These are phyloP conservation scores for Lodderomyces margitis DNA, from an alignment of 1,139 yeast species.

Conservation along the genomic window DNA sequence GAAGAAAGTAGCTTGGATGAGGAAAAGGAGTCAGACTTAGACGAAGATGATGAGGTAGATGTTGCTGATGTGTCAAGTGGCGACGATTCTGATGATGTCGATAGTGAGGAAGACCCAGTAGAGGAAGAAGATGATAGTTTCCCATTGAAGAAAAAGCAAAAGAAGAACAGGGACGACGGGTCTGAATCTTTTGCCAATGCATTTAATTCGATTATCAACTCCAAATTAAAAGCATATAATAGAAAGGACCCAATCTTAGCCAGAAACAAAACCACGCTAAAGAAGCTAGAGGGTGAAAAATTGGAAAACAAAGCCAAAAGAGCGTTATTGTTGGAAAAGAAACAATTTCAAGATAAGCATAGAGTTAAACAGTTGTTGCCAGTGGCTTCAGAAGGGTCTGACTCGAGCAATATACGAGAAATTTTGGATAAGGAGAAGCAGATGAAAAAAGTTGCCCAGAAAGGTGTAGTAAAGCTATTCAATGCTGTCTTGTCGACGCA, in stretches of 20 bases:
- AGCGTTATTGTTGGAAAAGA: conserved; percentile 69
- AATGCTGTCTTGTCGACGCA: conserved; percentile 90
- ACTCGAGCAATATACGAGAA: conserved; percentile 51
- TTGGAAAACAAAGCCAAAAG: conserved; percentile 82
- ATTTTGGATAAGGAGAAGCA: conserved; percentile 67
- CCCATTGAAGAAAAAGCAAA: conserved; percentile 48
- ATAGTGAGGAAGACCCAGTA: conserved; percentile 24
- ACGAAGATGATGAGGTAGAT: conserved; percentile 17
- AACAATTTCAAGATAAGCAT: conserved; percentile 61
- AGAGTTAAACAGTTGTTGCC: conserved; percentile 71
- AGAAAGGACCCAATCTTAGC: conserved; percentile 88
- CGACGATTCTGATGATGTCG: conserved; percentile 18
- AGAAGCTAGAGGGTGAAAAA: conserved; percentile 76
- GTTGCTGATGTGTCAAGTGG: conserved; percentile 16
- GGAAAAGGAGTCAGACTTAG: conserved; percentile 14
- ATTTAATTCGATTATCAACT: conserved; percentile 77
- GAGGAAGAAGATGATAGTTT: conserved; percentile 35
- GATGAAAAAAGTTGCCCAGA: conserved; percentile 82
- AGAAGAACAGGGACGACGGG: conserved; percentile 60
- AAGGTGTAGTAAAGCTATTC: conserved; percentile 89
- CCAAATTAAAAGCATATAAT: conserved; percentile 84
- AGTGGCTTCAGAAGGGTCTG: conserved; percentile 38
- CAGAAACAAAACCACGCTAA: conserved; percentile 64
- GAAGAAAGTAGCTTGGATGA: conserved; percentile 11
- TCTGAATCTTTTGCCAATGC: conserved; percentile 78